Conservation (phyloP, 148 eudicot genomes). For the Cornus controversa region DNA sequence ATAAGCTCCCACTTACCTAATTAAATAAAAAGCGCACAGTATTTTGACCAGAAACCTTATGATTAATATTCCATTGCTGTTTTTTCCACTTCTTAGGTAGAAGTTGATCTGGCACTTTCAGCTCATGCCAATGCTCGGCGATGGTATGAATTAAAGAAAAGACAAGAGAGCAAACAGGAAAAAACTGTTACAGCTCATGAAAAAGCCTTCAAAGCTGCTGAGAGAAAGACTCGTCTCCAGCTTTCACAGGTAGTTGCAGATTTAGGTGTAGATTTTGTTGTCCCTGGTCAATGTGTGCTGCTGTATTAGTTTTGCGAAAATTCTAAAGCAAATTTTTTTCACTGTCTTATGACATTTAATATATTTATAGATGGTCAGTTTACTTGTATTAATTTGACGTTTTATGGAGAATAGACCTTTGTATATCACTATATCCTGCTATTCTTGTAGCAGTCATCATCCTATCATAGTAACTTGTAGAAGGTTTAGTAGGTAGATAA, state of each 20-base stretch:
- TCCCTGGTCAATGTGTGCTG: neutral
- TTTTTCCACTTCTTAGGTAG: conserved; percentile 53
- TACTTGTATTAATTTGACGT: neutral
- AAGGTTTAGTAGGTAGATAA: neutral
- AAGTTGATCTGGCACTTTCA: conserved; percentile 90
- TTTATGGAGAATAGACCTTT: neutral
- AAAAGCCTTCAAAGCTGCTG: conserved; percentile 98
- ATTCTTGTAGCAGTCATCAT: conserved; percentile 3
- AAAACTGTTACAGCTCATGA: conserved; percentile 95
- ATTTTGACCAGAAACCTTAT: neutral
- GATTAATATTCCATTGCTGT: neutral
- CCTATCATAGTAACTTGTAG: neutral
- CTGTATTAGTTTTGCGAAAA: neutral
- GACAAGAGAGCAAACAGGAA: conserved; percentile 94
- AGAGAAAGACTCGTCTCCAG: conserved; percentile 87
- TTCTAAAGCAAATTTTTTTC: neutral
- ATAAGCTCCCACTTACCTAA: neutral
- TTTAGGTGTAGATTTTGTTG: conserved; percentile 4
- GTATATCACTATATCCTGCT: neutral
- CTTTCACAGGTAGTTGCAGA: conserved; percentile 73
- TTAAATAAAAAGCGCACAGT: neutral
- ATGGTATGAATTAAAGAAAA: conserved; percentile 96
- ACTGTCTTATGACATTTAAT: neutral
- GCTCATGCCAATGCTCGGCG: conserved; percentile 98
- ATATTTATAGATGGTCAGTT: neutral